Percentiles rank a stretch among this genome's conserved stretches.
These are phyloP conservation scores for Nemania sp. DNA, from an alignment of 2,329 filamentous ascomycete species.

Conservation along the genomic window DNA sequence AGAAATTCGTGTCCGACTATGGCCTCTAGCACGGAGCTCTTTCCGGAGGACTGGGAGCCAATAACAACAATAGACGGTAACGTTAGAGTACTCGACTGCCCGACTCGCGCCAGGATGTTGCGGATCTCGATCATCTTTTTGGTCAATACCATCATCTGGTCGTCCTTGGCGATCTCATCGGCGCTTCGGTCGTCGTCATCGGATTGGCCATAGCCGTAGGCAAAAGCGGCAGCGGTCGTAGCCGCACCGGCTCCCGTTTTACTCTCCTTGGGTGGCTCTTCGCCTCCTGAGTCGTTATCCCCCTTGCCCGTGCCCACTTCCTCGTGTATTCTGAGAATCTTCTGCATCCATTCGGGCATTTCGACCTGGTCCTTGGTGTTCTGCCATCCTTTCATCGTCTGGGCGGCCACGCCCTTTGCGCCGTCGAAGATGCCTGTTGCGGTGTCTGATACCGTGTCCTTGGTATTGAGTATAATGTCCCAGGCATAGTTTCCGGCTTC, in stretches of 20 bases:
- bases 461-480: slow-evolving; percentile 74
- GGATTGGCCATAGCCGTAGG: slow-evolving; percentile 76
- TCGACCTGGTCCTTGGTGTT: slow-evolving; percentile 79
- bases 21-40: slow-evolving; percentile 94
- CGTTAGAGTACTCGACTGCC: slow-evolving; percentile 84
- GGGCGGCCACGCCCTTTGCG: slow-evolving; percentile 74
- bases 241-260: slow-evolving; percentile 63
- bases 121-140: slow-evolving; percentile 99
- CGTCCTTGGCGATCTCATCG: slow-evolving; percentile 76
- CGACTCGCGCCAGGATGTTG: slow-evolving; percentile 86
- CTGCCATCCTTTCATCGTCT: slow-evolving; percentile 80
- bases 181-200: slow-evolving; percentile 65
- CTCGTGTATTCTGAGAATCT: slow-evolving; percentile 66
- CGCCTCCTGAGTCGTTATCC: slow-evolving; percentile 52
- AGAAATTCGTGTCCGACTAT: slow-evolving; percentile 98
- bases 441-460: slow-evolving; percentile 69
- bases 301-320: slow-evolving; percentile 54
- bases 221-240: slow-evolving; percentile 73
- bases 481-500: slow-evolving; percentile 57
- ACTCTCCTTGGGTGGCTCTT: slow-evolving; percentile 61
- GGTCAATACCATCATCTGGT: slow-evolving; percentile 99
- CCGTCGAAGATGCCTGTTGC: slow-evolving; percentile 72
- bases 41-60: slow-evolving; percentile 95
- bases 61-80: slow-evolving; percentile 99
- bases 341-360: slow-evolving; percentile 76